phyloP scores from a whole-genome alignment of 2,329 filamentous ascomycete genomes.

The Neonectria neomacrospora region DNA sequence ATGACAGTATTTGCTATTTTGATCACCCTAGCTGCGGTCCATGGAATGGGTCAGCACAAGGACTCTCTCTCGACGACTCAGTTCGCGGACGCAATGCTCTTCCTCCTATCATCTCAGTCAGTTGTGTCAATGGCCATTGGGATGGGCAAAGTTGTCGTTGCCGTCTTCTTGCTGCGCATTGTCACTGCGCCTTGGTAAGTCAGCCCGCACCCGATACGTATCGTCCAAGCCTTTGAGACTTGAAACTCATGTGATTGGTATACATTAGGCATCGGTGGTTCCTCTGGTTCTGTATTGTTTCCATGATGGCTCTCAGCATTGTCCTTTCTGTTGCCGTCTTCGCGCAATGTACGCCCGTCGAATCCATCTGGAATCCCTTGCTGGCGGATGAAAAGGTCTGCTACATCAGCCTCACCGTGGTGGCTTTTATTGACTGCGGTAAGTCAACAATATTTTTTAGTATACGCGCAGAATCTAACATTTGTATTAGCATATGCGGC shows the following conservation, averaged over 20 bases:
- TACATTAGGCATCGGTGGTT: conserved; percentile 20
- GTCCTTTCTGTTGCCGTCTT: conserved; percentile 22
- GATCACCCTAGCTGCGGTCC: conserved; percentile 9
- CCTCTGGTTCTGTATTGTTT: conserved; percentile 28
- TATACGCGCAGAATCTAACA: background rate
- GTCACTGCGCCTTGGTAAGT: conserved; percentile 29
- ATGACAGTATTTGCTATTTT: conserved; percentile 26
- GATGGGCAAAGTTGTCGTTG: conserved; percentile 27
- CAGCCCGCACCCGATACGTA: background rate
- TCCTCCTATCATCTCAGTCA: conserved; percentile 15
- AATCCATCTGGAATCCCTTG: conserved; percentile 23
- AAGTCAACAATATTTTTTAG: background rate
- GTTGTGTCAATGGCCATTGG: conserved; percentile 25
- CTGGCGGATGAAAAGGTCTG: conserved; percentile 22
- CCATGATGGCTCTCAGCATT: conserved; percentile 22
- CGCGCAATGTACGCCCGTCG: conserved; percentile 24
- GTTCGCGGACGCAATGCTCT: conserved; percentile 20
- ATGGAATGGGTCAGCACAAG: conserved; percentile 28
- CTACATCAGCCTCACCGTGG: conserved; percentile 19
- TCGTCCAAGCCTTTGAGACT: background rate
- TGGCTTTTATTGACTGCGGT: conserved; percentile 26
- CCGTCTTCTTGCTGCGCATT: conserved; percentile 26
- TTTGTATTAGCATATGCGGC: conserved; percentile 17
- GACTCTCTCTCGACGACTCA: conserved; percentile 12
- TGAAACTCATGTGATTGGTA: background rate